Evolutionary conservation across 2,329 filamentous ascomycete species (phyloP), one percentile per base, ranked within the genome.

Genomic region (Xylaria sp.): DNA sequence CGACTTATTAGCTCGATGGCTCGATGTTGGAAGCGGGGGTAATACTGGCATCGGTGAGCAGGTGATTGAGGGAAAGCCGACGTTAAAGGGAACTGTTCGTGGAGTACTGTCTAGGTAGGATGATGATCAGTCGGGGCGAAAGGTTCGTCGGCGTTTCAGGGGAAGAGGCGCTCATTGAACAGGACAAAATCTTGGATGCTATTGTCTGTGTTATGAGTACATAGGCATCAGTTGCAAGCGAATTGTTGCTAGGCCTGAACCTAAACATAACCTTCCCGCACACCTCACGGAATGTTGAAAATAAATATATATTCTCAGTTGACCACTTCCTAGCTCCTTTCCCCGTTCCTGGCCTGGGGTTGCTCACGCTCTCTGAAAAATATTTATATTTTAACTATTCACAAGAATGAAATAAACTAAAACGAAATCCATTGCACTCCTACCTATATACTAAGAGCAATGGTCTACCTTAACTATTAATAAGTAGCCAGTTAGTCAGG

Each of bases 1-100:
- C 77, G 90, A 93, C 67, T 74, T 99, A 76, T 80, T 99, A 66
- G 85, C 85, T 70, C 84, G 84, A 67, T 98, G 95, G 95, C 77
- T 96, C 69, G 84, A 90, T 70, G 72, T 79, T 34, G 87, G 86
- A 0, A 78, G 80, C 28, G 80, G 82, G 1, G 80, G 74, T 1
- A 78, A 79, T n/a, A 83, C 80, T 43, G 77, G 78, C 13, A 84
- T 88, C 34, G 70, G 75, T 4, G 86, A 88, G 64, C 71, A 87
- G 20, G 77, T 83, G 10, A 81, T 89, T 50, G 82, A 85, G 58
- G 82, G 82, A 2, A 84, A 83, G 74, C 83, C 84, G 1, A 76
- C 80, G 4, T 46, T 89, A 3, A 81, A 81, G 66, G 86, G 86
- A 0, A 76, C 78, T 8, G 85, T 87, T 34, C 80, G 75, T 60